Evolutionary conservation across 1,139 yeast genomes (phyloP), one percentile per base, ranked within the genome.

Genomic region (Chernovozyma sophiae-reginae): DNA sequence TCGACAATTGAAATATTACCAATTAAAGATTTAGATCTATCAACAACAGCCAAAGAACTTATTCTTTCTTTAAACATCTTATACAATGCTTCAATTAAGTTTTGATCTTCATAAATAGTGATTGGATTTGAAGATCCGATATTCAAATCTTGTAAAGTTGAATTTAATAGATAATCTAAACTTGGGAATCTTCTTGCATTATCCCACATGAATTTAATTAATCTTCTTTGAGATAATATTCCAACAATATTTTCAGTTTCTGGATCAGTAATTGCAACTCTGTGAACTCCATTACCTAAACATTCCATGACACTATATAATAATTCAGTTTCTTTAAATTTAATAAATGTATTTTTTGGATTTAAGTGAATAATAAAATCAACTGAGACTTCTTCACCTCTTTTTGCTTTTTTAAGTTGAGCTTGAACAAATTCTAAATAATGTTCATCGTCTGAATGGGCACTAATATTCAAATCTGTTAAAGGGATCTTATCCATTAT

Each of bases 1-100:
- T 92, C 98, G 1, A 94, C 95, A 32, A 90, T 90, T 4, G 96
- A 86, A 35, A 92, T 90, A 58, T 92, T 92, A 27, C 97, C 98
- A 36, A 90, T 67, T 43, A 92, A 68, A 51, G 82, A 77, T 48
- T 78, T 70, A 46, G 81, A 77, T 42, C 79, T 67, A 62, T 92
- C 97, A 38, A 90, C 85, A n/a, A 92, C 97, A 0, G 98, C 97
- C 37, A 92, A 74, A 19, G 97, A 89, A 5, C 94, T 83, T 26
- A 92, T 87, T 46, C 90, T 78, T 48, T 85, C 85, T 33, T 69
- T 68, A 58, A 86, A 86, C 97, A 92, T 90, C 51, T 80, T 81
- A 49, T 78, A 69, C 41, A 92, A 72, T 0, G 96, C 97, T 51
- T 87, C 95, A 42, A 90, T 83, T 47, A 92, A 76, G 7, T 81